A percentile compares a stretch with the other conserved stretches of the same genome.
These are phyloP conservation scores for Phytophthora foliorum DNA, from an alignment of 352 stramenopile species.

Conservation along the genomic window DNA sequence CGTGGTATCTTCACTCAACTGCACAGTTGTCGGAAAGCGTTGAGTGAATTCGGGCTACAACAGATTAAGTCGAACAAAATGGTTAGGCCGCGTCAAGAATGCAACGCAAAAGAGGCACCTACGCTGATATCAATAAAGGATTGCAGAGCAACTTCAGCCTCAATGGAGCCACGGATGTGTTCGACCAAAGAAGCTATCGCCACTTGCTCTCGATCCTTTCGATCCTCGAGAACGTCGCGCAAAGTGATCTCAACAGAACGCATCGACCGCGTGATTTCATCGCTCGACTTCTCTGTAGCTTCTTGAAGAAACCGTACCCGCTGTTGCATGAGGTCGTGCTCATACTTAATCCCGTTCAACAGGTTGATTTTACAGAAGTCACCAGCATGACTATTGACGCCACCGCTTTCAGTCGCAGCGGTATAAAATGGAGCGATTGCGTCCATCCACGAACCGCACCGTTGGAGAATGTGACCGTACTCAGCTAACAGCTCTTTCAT, in stretches of 20 bases:
- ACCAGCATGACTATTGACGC: background rate
- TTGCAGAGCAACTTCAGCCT: constrained; percentile 69
- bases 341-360: constrained; percentile 65
- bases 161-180: constrained; percentile 61
- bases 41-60: constrained; percentile 58
- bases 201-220: constrained; percentile 55
- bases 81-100: constrained; percentile 1
- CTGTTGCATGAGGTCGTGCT: constrained; percentile 61
- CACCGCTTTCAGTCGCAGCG: constrained; percentile 24
- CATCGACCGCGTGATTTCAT: constrained; percentile 58
- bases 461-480: constrained; percentile 58
- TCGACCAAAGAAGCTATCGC: constrained; percentile 58
- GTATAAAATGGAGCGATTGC: constrained; percentile 31
- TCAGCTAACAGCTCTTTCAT: constrained; percentile 52
- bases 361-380: constrained; percentile 62
- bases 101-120: constrained; percentile 15
- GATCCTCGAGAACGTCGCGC: constrained; percentile 47
- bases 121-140: constrained; percentile 71
- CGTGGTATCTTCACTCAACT: constrained; percentile 67
- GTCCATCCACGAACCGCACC: constrained; percentile 53
- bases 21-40: constrained; percentile 63
- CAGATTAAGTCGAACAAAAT: constrained; percentile 5
- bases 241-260: constrained; percentile 64
- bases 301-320: constrained; percentile 66
- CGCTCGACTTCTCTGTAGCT: constrained; percentile 46